A percentile compares a stretch with the other conserved stretches of the same genome.
Evolutionary conservation across 192 early-diverging fungal species (phyloP).

Genomic region (Gamsiella multidivaricata): DNA sequence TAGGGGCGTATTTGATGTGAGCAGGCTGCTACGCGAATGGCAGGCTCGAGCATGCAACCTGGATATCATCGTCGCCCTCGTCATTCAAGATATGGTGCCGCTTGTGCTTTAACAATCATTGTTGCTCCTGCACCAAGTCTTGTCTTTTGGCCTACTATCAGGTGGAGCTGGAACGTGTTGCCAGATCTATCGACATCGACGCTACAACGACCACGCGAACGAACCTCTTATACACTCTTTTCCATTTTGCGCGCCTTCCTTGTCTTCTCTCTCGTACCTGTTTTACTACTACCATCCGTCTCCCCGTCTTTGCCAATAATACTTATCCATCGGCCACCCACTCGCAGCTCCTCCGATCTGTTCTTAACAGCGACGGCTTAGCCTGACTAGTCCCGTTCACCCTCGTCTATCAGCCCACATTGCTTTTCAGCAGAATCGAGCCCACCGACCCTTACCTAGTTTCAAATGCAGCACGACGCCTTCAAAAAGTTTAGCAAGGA

Average conservation of each 20-base stretch:
- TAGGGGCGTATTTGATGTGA: too few species aligned
- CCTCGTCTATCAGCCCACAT: neutral
- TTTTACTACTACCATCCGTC: neutral
- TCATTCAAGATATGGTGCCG: too few species aligned
- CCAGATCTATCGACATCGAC: neutral
- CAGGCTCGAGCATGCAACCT: too few species aligned
- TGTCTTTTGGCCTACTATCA: slow-evolving; percentile 1
- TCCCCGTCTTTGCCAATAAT: neutral
- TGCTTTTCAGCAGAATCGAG: too few species aligned
- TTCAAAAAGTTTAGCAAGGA: slow-evolving; percentile 43
- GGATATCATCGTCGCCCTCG: too few species aligned
- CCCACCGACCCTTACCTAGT: too few species aligned
- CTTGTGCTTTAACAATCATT: too few species aligned
- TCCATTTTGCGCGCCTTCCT: neutral
- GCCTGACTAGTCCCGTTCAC: too few species aligned
- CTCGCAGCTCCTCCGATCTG: too few species aligned
- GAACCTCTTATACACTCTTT: too few species aligned
- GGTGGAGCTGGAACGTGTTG: neutral
- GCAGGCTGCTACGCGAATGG: too few species aligned
- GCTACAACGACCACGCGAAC: neutral
- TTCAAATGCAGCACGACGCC: slow-evolving; percentile 38
- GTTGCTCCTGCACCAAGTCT: slow-evolving; percentile 26
- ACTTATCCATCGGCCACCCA: too few species aligned
- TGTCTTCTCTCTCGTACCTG: neutral
- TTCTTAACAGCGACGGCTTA: neutral